Base-by-base conservation (phyloP, 768 basidiomycete genomes). In the Leucocoprinus leucothites region DNA sequence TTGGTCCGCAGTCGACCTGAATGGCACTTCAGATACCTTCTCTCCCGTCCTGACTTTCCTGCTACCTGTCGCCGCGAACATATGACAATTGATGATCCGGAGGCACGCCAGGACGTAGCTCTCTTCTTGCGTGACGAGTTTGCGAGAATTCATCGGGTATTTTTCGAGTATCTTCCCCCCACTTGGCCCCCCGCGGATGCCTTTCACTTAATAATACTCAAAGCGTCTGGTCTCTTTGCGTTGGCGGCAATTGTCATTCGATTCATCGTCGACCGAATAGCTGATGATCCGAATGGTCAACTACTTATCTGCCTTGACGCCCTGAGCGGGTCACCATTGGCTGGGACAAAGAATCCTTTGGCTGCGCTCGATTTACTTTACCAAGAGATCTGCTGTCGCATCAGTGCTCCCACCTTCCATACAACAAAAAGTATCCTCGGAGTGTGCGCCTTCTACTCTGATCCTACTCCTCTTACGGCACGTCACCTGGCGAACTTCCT, bases 1-100 rank as follows among this genome's bases (percentile, higher is more conserved):
- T 18, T 42, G 40, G 18, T 51, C 14, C 41, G 38, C 25, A 51
- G 40, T 18, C 40, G 50, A 7, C 50, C 50, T 24, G 50, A 51
- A 22, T 18, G 6, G 9, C 40, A 31, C 9, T 18, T 50, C 3
- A 26, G 24, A 40, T 3, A 7, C 26, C 3, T 31, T 3, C 26
- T 48, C 6, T 7, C 16, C 8, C 3, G 9, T 3, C 6, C 26
- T 2, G 25, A 48, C n/a, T 28, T 28, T 48, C 6, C 25, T 11
- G 19, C 26, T 3, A 34, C 26, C 26, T 48, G 46, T 24, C 24
- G 2, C 24, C 46, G 26, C 2, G 26, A 48, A 19, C 7, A 48
- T 7, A 3, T 48, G 3, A 8, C 3, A 6, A 31, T 48, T 14
- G 46, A 48, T 13, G 46, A 48, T 16, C n/a, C 25, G 11, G 46